Base-by-base conservation (phyloP, 192 early-diverging fungal genomes). In the Mortierella hygrophila region DNA sequence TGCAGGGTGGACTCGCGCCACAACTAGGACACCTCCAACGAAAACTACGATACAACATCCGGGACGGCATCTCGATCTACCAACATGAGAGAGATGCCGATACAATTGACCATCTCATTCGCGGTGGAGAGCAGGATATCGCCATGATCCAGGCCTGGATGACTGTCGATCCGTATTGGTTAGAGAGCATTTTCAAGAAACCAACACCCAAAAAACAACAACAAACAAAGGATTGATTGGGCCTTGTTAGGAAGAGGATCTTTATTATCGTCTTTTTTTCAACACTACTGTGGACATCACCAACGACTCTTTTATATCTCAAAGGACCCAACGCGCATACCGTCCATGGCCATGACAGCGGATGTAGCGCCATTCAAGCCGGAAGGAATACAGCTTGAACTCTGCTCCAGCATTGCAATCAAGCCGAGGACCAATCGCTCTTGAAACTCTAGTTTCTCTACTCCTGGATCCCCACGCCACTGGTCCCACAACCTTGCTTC, bases 391-490 rank as follows among this genome's bases (percentile, higher is more conserved):
- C 79, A 78, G 35, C 74, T 81, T 15, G 79, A 41, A 65, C 79
- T 86, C 57, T 86, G 79, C 47, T 80, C 79, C 57, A 86, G 42
- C 76, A 77, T 75, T 15, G 63, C 77, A 71, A 86, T 20, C 21
- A 86, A 74, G 5, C 84, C 84, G 0, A 81, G 40, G 49, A 81
- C 23, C 20, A 86, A 74, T 20, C 49, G 68, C 76, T 86, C 72
- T 32, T 86, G 78, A 37, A 81, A 86, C 68, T 86, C 79, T 3
- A 86, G 74, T 41, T 52, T 80, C 46, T 86, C 84, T 4, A 86
- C 84, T 16, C 84, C 79, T 6, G 78, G 84, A 74, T 86, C 84
- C 6, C 79, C 74, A 68, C 76, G 84, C 84, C 84, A 86, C 40
- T 37, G 32, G 35, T 86, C 76, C 84, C 84, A 86, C 4, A 86